Evolutionary conservation across 2,329 filamentous ascomycete species (phyloP), one percentile per base, ranked within the genome.

Genomic region (Talaromyces albobiverticillius): DNA sequence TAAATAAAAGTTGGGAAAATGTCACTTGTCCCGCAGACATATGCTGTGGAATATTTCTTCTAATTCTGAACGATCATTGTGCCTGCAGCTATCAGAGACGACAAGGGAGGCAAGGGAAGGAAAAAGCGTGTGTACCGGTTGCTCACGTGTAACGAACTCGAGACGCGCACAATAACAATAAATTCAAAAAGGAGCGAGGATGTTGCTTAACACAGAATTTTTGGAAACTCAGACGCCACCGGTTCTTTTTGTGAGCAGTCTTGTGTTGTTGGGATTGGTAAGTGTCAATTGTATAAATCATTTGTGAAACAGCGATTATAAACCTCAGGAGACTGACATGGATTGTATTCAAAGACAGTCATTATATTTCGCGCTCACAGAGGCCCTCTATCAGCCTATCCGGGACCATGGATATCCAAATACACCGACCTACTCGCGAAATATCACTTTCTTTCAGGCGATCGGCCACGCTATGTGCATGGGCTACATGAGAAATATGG

Each of bases 401-500:
- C 64, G 2, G 65, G 65, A 3, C 63, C 65, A 1, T 53, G 59
- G 23, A 53, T 62, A 20, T 64, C 65, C 3, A 65, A 61, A 54
- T 67, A 60, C 59, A 65, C 64, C 5, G 60, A 57, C 5, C 38
- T 62, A 3, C 51, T 64, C 8, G 56, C 61, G 13, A 56, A 47
- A 16, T 64, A 61, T 46, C 56, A 67, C 46, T 65, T 57, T 53
- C 46, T 67, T 6, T 58, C 20, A 2, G 64, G 64, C 8, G 41
- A 57, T 11, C 43, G 53, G 3, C 55, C 62, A 2, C 36, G 47
- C 23, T 65, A 67, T 41, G 52, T 69, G 14, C 60, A 69, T 29
- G 13, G 42, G 2, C 59, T 70, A 3, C 67, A 70, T 53, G 40
- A 64, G 20, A 57, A 61, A 62, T 67, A 70, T 54, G 67, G 66